Conservation (phyloP, 257 asterid species). For the Nemophila menziesii region DNA sequence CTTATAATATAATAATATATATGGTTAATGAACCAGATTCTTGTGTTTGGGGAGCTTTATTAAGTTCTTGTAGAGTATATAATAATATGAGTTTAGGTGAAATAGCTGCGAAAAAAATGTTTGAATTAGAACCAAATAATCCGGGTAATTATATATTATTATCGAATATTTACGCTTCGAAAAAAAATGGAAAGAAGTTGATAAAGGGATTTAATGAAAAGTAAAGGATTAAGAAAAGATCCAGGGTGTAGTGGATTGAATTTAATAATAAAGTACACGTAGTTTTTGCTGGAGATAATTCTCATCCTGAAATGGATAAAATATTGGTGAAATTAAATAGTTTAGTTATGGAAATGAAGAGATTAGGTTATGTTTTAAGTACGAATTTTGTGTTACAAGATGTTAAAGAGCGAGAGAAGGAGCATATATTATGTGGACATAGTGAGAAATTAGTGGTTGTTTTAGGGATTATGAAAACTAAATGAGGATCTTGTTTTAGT, state of each 20-base stretch:
- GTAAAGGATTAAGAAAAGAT: conserved; percentile 57
- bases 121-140: conserved; percentile 65
- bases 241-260: conserved; percentile 98
- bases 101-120: conserved; percentile 62
- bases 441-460: conserved; percentile 90
- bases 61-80: conserved; percentile 75
- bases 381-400: conserved; percentile 71
- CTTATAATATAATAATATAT: conserved; percentile 44
- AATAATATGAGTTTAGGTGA: conserved; percentile 54
- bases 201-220: conserved; percentile 59
- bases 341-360: conserved; percentile 65
- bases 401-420: conserved; percentile 92
- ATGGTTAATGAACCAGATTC: conserved; percentile 84
- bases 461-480: conserved; percentile 65
- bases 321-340: conserved; percentile 41
- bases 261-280: conserved; percentile 65
- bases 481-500: conserved; percentile 48
- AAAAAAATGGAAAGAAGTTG: conserved; percentile 63
- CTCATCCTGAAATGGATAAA: conserved; percentile 65
- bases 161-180: conserved; percentile 81
- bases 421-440: conserved; percentile 78
- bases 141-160: conserved; percentile 72
- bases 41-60: conserved; percentile 88
- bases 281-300: conserved; percentile 81
- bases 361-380: conserved; percentile 47